Evolutionary conservation across 2,329 filamentous ascomycete genomes (phyloP).

Genomic region (Clarireedia monteithiana): DNA sequence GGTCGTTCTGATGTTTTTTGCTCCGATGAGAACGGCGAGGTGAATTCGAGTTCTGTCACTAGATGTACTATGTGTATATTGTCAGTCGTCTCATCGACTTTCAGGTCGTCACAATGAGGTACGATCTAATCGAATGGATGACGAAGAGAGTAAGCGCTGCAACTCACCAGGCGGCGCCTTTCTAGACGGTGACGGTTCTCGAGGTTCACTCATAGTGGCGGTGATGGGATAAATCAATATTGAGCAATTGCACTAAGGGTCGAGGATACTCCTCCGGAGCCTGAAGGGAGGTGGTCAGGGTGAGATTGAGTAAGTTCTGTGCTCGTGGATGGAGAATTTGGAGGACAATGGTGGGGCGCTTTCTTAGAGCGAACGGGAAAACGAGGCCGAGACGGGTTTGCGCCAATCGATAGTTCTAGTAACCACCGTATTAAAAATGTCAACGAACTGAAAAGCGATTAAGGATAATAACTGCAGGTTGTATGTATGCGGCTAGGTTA

Average conservation of each 20-base stretch:
- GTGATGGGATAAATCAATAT: background rate
- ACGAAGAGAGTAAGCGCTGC: constrained; percentile 16
- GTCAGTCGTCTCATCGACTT: background rate
- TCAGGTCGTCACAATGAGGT: background rate
- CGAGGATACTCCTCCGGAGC: constrained; percentile 9
- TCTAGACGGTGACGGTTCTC: constrained; percentile 11
- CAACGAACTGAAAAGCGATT: too few species aligned
- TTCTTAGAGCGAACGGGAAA: constrained; percentile 6
- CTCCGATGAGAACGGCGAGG: constrained; percentile 8
- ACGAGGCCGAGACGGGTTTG: background rate
- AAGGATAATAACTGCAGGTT: background rate
- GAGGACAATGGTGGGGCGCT: constrained; percentile 12
- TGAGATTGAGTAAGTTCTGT: constrained; percentile 3
- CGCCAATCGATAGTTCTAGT: background rate
- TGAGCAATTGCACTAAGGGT: constrained; percentile 6
- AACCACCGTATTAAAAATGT: background rate
- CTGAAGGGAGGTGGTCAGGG: constrained; percentile 7
- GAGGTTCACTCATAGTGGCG: constrained; percentile 16
- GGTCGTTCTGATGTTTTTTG: constrained; percentile 14
- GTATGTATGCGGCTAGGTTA: background rate
- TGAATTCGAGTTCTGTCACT: background rate
- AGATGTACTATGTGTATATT: background rate
- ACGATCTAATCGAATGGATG: constrained; percentile 12
- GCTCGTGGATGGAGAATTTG: constrained; percentile 11
- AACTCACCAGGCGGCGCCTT: constrained; percentile 20